These are phyloP conservation scores for Pythium myriotylum DNA, from an alignment of 352 stramenopile genomes.

Conservation along the genomic window DNA sequence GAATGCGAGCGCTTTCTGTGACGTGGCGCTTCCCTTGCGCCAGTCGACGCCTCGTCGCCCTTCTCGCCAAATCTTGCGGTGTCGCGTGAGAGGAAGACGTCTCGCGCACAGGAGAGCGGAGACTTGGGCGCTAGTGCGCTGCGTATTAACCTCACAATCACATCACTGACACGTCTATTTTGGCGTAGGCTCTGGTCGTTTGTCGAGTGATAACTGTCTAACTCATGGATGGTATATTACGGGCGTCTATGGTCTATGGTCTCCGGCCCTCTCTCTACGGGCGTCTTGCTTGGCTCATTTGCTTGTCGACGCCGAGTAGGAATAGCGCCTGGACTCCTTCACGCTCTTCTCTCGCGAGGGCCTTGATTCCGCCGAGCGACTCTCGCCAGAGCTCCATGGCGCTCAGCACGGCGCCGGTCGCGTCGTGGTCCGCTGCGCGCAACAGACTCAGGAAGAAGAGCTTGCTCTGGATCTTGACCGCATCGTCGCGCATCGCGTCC, in stretches of 20 bases:
- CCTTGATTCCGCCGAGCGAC: background rate
- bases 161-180: too few relatives aligned
- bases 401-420: conserved; percentile 5
- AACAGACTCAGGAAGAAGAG: conserved; percentile 25
- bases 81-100: too few relatives aligned
- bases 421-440: background rate
- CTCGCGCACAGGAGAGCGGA: too few relatives aligned
- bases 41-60: too few relatives aligned
- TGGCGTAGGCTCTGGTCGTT: too few relatives aligned
- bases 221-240: background rate
- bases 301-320: conserved; percentile 26
- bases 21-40: background rate
- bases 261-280: conserved; percentile 3
- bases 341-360: conserved; percentile 11
- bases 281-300: conserved; percentile 15
- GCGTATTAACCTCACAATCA: too few relatives aligned
- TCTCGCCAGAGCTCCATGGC: conserved; percentile 23
- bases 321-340: conserved; percentile 24
- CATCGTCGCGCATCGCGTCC: conserved; percentile 15
- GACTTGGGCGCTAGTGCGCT: too few relatives aligned
- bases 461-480: conserved; percentile 13
- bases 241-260: background rate
- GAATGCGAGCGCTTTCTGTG: conserved; percentile 4
- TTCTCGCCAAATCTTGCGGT: too few relatives aligned
- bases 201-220: too few relatives aligned